Evolutionary conservation across 176 grass and related monocot species (phyloP).

Genomic region (Cenchrus americanus): DNA sequence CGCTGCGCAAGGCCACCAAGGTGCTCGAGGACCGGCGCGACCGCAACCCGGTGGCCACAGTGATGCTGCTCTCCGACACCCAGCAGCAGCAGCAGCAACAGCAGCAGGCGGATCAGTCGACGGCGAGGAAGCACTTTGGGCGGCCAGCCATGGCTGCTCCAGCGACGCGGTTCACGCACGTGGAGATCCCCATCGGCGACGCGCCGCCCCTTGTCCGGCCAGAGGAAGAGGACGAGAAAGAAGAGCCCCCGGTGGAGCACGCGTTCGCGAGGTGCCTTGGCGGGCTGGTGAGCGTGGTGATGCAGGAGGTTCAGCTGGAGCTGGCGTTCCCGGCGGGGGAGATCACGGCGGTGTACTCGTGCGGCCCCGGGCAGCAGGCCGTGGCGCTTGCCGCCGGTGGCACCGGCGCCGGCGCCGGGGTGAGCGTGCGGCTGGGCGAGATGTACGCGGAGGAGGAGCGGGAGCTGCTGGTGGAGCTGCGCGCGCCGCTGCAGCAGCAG

Average conservation of each 20-base stretch:
- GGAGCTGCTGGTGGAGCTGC: slow-evolving; percentile 88
- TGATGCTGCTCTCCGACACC: slow-evolving; percentile 91
- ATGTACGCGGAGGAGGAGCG: slow-evolving; percentile 92
- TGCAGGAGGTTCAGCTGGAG: slow-evolving; percentile 84
- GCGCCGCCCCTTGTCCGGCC: slow-evolving; percentile 32
- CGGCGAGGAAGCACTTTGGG: slow-evolving; percentile 26
- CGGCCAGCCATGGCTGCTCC: slow-evolving; percentile 42
- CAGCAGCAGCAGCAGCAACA: slow-evolving; percentile 60
- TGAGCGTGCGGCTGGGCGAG: slow-evolving; percentile 60
- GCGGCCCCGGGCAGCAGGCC: slow-evolving; percentile 58
- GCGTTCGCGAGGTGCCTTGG: slow-evolving; percentile 85
- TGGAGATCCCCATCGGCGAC: slow-evolving; percentile 73
- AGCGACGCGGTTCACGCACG: slow-evolving; percentile 73
- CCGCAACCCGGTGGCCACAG: slow-evolving; percentile 85
- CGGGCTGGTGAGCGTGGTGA: slow-evolving; percentile 83
- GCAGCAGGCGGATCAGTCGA: background rate
- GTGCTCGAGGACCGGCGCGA: slow-evolving; percentile 86
- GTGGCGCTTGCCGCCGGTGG: slow-evolving; percentile 21
- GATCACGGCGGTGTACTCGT: slow-evolving; percentile 80
- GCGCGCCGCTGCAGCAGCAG: slow-evolving; percentile 46
- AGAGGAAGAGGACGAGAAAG: background rate
- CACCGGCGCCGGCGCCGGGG: slow-evolving; percentile 27
- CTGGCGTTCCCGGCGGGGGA: slow-evolving; percentile 65
- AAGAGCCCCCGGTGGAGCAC: slow-evolving; percentile 46
- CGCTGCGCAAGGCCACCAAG: slow-evolving; percentile 90